Evolutionary conservation across 495 filamentous ascomycete species (phyloP), one percentile per base, ranked within the genome.

Genomic region (Pseudotulostoma volvatum): DNA sequence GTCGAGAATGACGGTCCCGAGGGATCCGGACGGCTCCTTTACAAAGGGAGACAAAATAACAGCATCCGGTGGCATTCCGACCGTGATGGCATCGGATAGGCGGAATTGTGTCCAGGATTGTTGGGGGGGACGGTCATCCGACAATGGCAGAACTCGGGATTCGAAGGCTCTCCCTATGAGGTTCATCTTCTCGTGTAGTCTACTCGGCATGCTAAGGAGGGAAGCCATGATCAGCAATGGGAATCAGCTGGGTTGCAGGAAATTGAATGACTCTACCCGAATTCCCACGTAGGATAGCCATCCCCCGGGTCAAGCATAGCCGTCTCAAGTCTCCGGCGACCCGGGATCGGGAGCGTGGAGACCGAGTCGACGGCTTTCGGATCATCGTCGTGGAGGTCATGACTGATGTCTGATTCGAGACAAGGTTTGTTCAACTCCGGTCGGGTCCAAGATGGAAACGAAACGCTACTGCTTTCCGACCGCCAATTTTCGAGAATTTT

Each of bases 401-500:
- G 63, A 37, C 57, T 62, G 18, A 59, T 60, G 37, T 64, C 59
- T 55, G 60, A 60, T 46, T 66, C 63, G 19, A 57, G 54, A n/a
- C n/a, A n/a, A n/a, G n/a, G 59, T n/a, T n/a, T n/a, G n/a, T n/a
- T n/a, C n/a, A n/a, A n/a, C n/a, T n/a, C n/a, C n/a, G n/a, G n/a
- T n/a, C n/a, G n/a, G n/a, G n/a, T n/a, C n/a, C n/a, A n/a, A n/a
- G n/a, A n/a, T n/a, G n/a, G n/a, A n/a, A n/a, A n/a, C n/a, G n/a
- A n/a, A n/a, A n/a, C 19, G 3, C 13, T 15, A 34, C 31, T 41
- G 39, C 20, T 41, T 31, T 31, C 28, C 16, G 36, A 36, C 15
- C 36, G 33, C 58, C 61, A 66, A 37, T 58, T 57, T 46, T 61
- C 58, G 33, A 66, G 53, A 34, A 64, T 63, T 51, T 64, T 66